Base-by-base conservation (phyloP, 495 filamentous ascomycete genomes). In the Aspergillus kassunensis region DNA sequence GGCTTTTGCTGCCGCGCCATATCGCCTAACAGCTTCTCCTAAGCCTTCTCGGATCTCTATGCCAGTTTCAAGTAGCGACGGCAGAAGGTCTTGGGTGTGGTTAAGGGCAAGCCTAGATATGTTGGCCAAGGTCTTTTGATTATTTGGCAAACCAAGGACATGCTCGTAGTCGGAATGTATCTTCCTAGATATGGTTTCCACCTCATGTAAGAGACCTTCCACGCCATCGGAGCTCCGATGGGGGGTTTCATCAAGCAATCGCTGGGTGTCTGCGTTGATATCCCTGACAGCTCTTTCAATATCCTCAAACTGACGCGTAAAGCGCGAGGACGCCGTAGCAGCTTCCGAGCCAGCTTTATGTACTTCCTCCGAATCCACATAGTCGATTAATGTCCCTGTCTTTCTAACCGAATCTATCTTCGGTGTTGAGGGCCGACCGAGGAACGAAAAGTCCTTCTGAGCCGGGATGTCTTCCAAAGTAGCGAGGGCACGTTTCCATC, bases 81-180 rank as follows among this genome's bases (percentile, higher is more conserved):
- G 93, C n/a, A 99, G 71, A 40, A 92, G 82, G 50, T 90, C 87
- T 53, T 87, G 85, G 0, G 91, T 97, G 62, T 96, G 90, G 25
- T 83, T 81, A 11, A 89, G 79, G 4, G 93, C 93, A 58, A 90
- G 87, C 65, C 90, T 90, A 24, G 91, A 95, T 12, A 85, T 86
- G 59, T 90, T 89, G 7, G 82, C 80, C 35, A 90, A 73, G 29
- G 89, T 86, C 54, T 89, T 89, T 34, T 80, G 68, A 51, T 80
- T 85, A 65, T 78, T 81, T 1, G 83, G 74, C 41, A 90, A 81
- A 6, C 78, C 78, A 15, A 89, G 69, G 4, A 90, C 82, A 63
- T 88, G 85, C 56, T 95, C 86, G 61, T 87, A 89, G 63, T 97
- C 95, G 1, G 88, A 88, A 15, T 82, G 80, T 54, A 99, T 84